These are phyloP conservation scores for Waltergamsia citrina DNA, from an alignment of 2,329 filamentous ascomycete species.

Conservation along the genomic window DNA sequence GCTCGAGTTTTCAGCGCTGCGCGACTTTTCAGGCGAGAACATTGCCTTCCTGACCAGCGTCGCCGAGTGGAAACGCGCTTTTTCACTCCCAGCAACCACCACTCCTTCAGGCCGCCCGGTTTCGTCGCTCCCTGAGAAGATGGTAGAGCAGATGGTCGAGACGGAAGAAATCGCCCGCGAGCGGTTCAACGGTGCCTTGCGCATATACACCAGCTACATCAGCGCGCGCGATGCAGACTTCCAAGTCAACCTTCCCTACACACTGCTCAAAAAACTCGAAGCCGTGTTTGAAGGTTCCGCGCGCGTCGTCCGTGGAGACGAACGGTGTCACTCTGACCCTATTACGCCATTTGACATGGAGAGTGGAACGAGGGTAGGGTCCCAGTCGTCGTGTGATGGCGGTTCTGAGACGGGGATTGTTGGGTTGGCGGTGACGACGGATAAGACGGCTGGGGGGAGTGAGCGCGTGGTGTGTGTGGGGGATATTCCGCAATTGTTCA, in stretches of 20 bases:
- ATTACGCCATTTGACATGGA: slow-evolving; percentile 8
- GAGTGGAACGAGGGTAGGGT: too few species aligned
- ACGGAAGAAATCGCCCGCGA: slow-evolving; percentile 25
- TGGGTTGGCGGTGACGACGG: neutral
- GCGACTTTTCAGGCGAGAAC: slow-evolving; percentile 60
- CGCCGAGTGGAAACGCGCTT: slow-evolving; percentile 39
- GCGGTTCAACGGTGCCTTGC: slow-evolving; percentile 46
- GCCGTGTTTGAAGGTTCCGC: slow-evolving; percentile 44
- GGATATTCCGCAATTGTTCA: slow-evolving; percentile 41
- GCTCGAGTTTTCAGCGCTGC: slow-evolving; percentile 50
- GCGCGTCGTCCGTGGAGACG: slow-evolving; percentile 26
- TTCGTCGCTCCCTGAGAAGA: slow-evolving; percentile 8
- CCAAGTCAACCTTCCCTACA: slow-evolving; percentile 53
- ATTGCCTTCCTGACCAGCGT: slow-evolving; percentile 55
- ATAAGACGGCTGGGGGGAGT: neutral
- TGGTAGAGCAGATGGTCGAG: slow-evolving; percentile 7
- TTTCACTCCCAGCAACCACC: slow-evolving; percentile 7
- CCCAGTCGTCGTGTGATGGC: slow-evolving; percentile 1
- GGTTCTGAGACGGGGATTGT: slow-evolving; percentile 14
- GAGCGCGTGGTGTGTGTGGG: slow-evolving; percentile 13
- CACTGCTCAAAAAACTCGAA: slow-evolving; percentile 40
- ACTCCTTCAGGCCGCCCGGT: slow-evolving; percentile 6
- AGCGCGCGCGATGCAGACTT: slow-evolving; percentile 51
- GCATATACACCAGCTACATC: slow-evolving; percentile 53
- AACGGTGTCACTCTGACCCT: slow-evolving; percentile 19